phyloP scores from a whole-genome alignment of 2,329 filamentous ascomycete species.

The Aspergillus thermomutatus region DNA sequence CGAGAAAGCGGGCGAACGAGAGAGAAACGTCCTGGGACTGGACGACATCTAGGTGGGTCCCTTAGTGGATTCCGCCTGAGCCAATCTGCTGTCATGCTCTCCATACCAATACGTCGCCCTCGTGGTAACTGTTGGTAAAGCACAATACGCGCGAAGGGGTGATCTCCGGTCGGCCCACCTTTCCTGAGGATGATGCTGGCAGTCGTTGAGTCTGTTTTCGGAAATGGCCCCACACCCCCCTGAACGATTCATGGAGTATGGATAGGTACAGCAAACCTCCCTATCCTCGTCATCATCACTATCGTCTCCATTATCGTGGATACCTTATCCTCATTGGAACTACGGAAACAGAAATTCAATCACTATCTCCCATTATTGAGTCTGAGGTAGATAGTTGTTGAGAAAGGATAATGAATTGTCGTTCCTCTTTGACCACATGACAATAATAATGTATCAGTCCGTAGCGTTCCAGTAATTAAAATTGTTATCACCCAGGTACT shows the following conservation, averaged over 20 bases:
- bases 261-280: background rate
- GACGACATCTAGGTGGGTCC: slow-evolving; percentile 1
- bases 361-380: background rate
- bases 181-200: background rate
- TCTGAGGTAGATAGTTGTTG: background rate
- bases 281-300: background rate
- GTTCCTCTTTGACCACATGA: background rate
- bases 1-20: slow-evolving; percentile 20
- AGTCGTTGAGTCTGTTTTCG: background rate
- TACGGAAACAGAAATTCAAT: background rate
- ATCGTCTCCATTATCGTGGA: background rate
- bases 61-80: background rate
- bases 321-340: background rate
- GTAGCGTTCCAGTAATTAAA: background rate
- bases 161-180: slow-evolving; percentile 12
- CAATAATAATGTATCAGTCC: background rate
- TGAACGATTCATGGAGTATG: background rate
- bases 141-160: slow-evolving; percentile 8
- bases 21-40: slow-evolving; percentile 16
- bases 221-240: background rate
- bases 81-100: slow-evolving; percentile 10
- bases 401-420: background rate
- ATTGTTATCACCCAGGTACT: slow-evolving; percentile 14
- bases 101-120: slow-evolving; percentile 13
- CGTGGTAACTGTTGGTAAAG: background rate